Base-by-base conservation (phyloP, 768 basidiomycete genomes). In the Hericium alpestre region DNA sequence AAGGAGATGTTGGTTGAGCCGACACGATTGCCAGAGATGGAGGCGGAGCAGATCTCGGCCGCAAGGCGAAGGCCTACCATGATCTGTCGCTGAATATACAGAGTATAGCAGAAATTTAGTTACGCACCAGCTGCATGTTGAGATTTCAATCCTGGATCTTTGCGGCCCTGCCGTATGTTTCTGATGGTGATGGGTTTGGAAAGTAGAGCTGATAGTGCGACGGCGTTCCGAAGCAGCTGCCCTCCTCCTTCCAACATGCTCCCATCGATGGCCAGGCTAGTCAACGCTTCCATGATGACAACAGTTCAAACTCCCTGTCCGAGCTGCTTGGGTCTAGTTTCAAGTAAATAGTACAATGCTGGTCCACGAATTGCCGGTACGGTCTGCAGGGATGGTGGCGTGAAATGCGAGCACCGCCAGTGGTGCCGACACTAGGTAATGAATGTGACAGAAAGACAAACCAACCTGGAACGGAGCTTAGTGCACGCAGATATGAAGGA, bases 181-280 rank as follows among this genome's bases (percentile, higher is more conserved):
- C 76, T 66, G 50, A 90, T 79, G 4, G 72, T 70, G 25, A 89
- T 72, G 1, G 83, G 80, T 56, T 76, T 82, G n/a, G 70, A 70
- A 15, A 88, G 73, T 16, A 90, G 71, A 9, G 81, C 78, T n/a
- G 88, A 79, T 38, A 89, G 70, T 1, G 85, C 73, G 38, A 86
- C 74, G 0, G 83, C 72, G 61, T 87, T 88, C 51, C 88, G 80
- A 25, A 90, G 70, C 40, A 90, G 78, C 63, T 90, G 87, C 0
- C 88, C 87, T 1, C 88, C 87, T 20, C 78, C 78, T 63, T 78
- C 77, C 25, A 77, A 68, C 50, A 71, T 70, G 57, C 75, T 71
- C 38, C 77, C 77, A 55, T 78, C 76, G 20, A 78, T 65, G n/a
- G 66, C 59, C n/a, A 67, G 13, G 27, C n/a, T 27, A 11, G 4